These are phyloP conservation scores for Backusella liffmaniae DNA, from an alignment of 192 early-diverging fungal genomes.

Conservation along the genomic window DNA sequence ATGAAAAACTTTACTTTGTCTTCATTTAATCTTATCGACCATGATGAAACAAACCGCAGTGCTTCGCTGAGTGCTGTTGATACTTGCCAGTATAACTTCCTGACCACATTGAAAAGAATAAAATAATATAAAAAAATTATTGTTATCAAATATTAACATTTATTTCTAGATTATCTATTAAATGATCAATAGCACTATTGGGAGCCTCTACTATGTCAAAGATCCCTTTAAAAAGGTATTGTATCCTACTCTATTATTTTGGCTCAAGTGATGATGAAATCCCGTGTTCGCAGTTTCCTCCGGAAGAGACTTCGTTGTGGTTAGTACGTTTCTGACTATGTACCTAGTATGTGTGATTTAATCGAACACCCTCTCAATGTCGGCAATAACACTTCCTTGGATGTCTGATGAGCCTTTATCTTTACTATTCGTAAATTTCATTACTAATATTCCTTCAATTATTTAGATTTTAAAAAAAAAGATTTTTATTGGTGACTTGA, in stretches of 20 bases:
- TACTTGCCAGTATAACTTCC: constrained; percentile 44
- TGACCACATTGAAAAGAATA: constrained; percentile 26
- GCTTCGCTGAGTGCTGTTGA: constrained; percentile 43
- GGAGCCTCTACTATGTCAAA: neutral
- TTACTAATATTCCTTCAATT: neutral
- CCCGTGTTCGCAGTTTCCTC: constrained; percentile 44
- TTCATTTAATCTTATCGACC: constrained; percentile 42
- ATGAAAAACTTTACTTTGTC: constrained; percentile 27
- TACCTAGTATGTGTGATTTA: neutral
- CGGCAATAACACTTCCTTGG: constrained; percentile 41
- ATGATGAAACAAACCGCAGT: constrained; percentile 41
- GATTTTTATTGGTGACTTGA: constrained; percentile 8
- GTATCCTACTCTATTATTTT: neutral
- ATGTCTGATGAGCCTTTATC: constrained; percentile 35
- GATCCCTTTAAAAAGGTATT: constrained; percentile 9
- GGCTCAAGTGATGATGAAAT: constrained; percentile 36
- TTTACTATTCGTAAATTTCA: neutral
- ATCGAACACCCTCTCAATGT: constrained; percentile 25
- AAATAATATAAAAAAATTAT: neutral
- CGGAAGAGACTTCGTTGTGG: constrained; percentile 34
- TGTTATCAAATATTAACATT: neutral
- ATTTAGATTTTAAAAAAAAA: neutral
- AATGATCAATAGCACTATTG: neutral
- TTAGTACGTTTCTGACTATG: neutral
- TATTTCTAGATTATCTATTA: neutral